Percentiles rank a stretch among this genome's conserved stretches.
These are phyloP conservation scores for Neltuma alba DNA, from an alignment of 306 rosid genomes.

Conservation along the genomic window DNA sequence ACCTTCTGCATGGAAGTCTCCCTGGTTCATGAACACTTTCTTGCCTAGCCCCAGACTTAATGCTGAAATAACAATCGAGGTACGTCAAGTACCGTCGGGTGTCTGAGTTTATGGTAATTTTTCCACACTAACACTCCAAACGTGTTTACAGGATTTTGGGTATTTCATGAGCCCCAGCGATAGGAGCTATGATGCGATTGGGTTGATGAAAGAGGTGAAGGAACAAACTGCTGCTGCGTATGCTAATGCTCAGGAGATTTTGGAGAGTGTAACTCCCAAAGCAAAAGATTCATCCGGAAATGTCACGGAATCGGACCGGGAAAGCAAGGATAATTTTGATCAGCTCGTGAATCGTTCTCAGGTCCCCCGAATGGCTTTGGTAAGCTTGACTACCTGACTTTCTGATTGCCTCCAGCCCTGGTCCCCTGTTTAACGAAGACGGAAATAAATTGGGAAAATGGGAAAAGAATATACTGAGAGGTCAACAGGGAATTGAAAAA, in stretches of 20 bases:
- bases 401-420: background rate
- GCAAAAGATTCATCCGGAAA: constrained; percentile 42
- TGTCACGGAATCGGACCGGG: constrained; percentile 40
- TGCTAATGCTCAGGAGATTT: constrained; percentile 75
- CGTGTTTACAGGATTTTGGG: constrained; percentile 76
- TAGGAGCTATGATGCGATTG: constrained; percentile 88
- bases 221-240: constrained; percentile 90
- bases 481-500: no score
- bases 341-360: constrained; percentile 47
- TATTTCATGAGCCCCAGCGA: constrained; percentile 83
- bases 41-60: constrained; percentile 80
- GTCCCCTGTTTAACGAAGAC: background rate
- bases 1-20: constrained; percentile 97
- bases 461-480: background rate
- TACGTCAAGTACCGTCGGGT: constrained; percentile 38
- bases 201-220: constrained; percentile 83
- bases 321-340: constrained; percentile 36
- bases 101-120: background rate
- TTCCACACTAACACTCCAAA: constrained; percentile 7
- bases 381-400: constrained; percentile 35
- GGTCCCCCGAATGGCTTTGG: constrained; percentile 61
- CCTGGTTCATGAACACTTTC: constrained; percentile 82
- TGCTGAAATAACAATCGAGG: constrained; percentile 91
- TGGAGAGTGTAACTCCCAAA: constrained; percentile 76
- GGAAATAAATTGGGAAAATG: no score